Base-by-base conservation (phyloP, 2,329 filamentous ascomycete species). In the Penicillium sp. region DNA sequence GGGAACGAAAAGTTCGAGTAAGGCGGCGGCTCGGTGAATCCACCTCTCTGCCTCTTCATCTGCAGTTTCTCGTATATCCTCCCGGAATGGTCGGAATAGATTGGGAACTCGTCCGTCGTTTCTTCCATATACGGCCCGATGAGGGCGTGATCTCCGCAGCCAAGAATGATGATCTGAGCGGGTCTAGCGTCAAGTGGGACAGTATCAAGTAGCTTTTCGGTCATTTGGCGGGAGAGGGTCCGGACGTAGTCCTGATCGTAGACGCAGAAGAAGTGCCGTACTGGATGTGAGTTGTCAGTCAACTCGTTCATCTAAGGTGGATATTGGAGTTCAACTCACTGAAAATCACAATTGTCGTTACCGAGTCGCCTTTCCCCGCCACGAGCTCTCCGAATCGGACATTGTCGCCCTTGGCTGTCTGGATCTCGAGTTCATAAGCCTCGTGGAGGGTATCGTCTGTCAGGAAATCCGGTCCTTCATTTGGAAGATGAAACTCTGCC, bases 231-330 rank as follows among this genome's bases (percentile, higher is more conserved):
- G 1, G 59, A 42, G 14, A 61, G 50, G 7, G 40, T 44, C 11
- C 56, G 62, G 11, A 66, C 62, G 31, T 66, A 66, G 41, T 53
- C 53, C 53, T 65, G 61, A 10, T 66, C 63, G 39, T 65, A 65
- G 10, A 53, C 24, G 40, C 63, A 65, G 48, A 65, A 65, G 45
- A 64, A 65, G 55, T 66, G 64, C 16, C 62, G 54, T 6, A 64
- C 62, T 64, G n/a, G 16, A 2, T 4, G 21, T n/a, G 10, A 16
- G n/a, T 21, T 14, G n/a, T 40, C 11, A 40, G 16, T 7, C 4
- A n/a, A 2, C 2, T 14, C 3, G 38, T 18, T 40, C 6, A 21
- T 21, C 7, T 40, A 10, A 9, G 21, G 27, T 34, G 24, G 3
- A 32, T 3, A 22, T 13, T 13, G 18, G 16, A 29, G 44, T 3